These are phyloP conservation scores for Saksenaea oblongispora DNA, from an alignment of 371 early-diverging fungal species.

Conservation along the genomic window DNA sequence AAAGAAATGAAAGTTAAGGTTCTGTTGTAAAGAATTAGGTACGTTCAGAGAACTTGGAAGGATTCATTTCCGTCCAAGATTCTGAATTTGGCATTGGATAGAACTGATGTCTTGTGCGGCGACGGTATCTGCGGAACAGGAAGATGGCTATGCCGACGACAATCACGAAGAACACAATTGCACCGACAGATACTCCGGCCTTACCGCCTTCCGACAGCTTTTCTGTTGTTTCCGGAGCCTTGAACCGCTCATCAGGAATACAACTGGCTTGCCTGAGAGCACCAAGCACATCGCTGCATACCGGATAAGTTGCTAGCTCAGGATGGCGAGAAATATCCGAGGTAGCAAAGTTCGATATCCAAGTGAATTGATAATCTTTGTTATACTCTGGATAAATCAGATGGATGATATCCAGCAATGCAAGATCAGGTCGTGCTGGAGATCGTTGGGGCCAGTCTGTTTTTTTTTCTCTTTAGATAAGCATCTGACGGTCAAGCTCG, in stretches of 20 bases:
- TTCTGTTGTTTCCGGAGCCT: background rate
- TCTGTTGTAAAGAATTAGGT: background rate
- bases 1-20: too few species aligned
- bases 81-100: background rate
- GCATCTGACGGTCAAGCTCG: too few species aligned
- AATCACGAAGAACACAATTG: conserved; percentile 28
- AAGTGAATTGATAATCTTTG: conserved; percentile 1
- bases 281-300: background rate
- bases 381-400: conserved; percentile 4
- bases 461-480: background rate
- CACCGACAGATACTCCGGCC: conserved; percentile 46
- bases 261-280: background rate
- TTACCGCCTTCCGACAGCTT: conserved; percentile 33
- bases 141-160: conserved; percentile 15
- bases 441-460: conserved; percentile 6
- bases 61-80: background rate
- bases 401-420: conserved; percentile 9
- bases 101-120: background rate
- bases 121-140: conserved; percentile 17
- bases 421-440: conserved; percentile 8
- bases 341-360: conserved; percentile 9
- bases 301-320: background rate
- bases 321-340: background rate
- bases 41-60: background rate
- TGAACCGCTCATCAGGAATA: conserved; percentile 3